Evolutionary conservation across 1,284 basidiomycete genomes (phyloP), one percentile per base, ranked within the genome.

Genomic region (Abortiporus biennis): DNA sequence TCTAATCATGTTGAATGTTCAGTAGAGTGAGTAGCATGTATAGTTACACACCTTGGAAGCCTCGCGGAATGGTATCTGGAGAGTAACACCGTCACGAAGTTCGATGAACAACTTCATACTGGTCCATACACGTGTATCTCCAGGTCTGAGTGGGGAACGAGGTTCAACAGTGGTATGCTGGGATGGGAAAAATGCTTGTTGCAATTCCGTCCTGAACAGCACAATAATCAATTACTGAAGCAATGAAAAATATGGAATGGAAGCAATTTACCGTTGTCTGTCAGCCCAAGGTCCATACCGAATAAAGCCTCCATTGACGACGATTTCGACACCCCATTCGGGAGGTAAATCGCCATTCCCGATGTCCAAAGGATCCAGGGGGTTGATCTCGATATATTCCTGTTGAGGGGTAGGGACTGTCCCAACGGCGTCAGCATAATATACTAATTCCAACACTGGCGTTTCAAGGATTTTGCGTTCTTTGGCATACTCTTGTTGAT

Each of bases 211-310:
- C 36, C 90, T 91, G 15, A 8, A 22, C 27, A 15, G 6, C 22
- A 6, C 27, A 20, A 21, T n/a, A 21, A 37, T 33, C n/a, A 11
- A 24, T 12, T 27, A n/a, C n/a, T 24, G 27, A 12, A 38, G 12
- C 12, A 33, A 31, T 6, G 21, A 22, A n/a, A n/a, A n/a, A n/a
- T n/a, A n/a, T n/a, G n/a, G n/a, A n/a, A n/a, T 15, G 24, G 35
- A 25, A 27, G 31, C 8, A 15, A 47, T 65, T 47, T 56, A 82
- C 85, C 91, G 72, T 62, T 94, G 92, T 21, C 92, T 74, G 64
- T 97, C 93, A 16, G 91, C 82, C 93, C 93, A 97, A 3, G 93
- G 93, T 0, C 93, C 93, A 57, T 96, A 96, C 24, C 80, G 78
- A 32, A 95, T 52, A 22, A 71, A 63, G 0, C 89, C 92, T 13